These are phyloP conservation scores for Trichoderma koningii DNA, from an alignment of 2,329 filamentous ascomycete species.

Conservation along the genomic window DNA sequence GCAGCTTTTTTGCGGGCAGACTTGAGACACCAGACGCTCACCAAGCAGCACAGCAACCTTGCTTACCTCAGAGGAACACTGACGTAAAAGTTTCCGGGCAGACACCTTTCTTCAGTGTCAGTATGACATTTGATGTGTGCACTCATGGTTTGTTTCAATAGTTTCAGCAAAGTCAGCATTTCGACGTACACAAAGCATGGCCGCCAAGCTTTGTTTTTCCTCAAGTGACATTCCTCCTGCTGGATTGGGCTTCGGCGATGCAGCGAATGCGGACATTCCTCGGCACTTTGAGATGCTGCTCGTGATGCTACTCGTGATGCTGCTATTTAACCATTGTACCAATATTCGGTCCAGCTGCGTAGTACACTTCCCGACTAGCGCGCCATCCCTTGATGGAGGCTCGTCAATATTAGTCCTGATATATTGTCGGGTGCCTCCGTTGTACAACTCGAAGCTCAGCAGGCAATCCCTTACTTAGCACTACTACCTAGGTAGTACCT, in stretches of 20 bases:
- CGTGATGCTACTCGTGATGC: neutral
- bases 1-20: neutral
- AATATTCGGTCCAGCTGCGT: neutral
- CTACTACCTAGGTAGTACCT: no score
- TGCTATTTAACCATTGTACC: neutral
- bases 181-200: neutral
- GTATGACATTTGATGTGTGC: no score
- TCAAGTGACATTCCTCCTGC: neutral
- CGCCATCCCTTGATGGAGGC: neutral
- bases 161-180: no score
- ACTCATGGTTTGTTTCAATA: no score
- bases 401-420: no score
- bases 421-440: no score
- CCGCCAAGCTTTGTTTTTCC: neutral
- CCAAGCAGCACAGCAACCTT: neutral
- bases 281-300: neutral
- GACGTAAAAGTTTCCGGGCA: no score
- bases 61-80: neutral
- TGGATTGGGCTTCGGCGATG: neutral
- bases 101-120: no score
- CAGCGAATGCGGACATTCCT: conserved; percentile 1
- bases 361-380: neutral
- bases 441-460: no score
- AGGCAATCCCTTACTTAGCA: no score
- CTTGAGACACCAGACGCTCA: neutral